Evolutionary conservation across 2,329 filamentous ascomycete genomes (phyloP).

Genomic region (Verticillium alfalfae): DNA sequence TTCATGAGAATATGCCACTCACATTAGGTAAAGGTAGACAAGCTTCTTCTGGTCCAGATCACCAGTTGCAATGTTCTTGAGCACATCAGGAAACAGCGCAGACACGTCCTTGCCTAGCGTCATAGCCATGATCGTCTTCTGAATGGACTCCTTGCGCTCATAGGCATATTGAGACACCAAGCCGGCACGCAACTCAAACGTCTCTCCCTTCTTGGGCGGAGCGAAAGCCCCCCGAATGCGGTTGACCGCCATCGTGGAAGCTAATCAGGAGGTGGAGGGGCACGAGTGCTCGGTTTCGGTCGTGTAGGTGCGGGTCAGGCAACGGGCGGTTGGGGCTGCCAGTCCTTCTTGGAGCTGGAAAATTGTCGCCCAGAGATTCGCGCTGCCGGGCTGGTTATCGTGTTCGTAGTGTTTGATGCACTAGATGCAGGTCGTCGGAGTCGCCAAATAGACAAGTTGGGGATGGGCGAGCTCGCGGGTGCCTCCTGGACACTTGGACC

Average conservation of each 20-base stretch:
- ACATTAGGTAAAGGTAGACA: constrained; percentile 98
- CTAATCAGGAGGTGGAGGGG: constrained; percentile 16
- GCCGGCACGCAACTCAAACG: constrained; percentile 91
- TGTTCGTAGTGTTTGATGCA: background rate
- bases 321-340: background rate
- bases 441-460: background rate
- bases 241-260: constrained; percentile 78
- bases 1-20: constrained; percentile 20
- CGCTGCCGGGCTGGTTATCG: background rate
- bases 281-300: constrained; percentile 10
- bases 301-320: background rate
- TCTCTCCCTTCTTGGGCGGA: constrained; percentile 92
- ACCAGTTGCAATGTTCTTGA: constrained; percentile 95
- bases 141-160: constrained; percentile 97
- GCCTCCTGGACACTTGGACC: constrained; percentile 1
- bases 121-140: constrained; percentile 99
- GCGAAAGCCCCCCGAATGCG: constrained; percentile 92
- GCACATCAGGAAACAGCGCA: constrained; percentile 89
- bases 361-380: background rate
- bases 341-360: background rate
- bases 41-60: constrained; percentile 99
- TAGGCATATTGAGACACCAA: constrained; percentile 98
- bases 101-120: constrained; percentile 98
- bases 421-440: background rate
- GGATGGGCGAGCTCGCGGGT: background rate